Evolutionary conservation across 1,284 basidiomycete genomes (phyloP).

Genomic region (Waitea zeae): DNA sequence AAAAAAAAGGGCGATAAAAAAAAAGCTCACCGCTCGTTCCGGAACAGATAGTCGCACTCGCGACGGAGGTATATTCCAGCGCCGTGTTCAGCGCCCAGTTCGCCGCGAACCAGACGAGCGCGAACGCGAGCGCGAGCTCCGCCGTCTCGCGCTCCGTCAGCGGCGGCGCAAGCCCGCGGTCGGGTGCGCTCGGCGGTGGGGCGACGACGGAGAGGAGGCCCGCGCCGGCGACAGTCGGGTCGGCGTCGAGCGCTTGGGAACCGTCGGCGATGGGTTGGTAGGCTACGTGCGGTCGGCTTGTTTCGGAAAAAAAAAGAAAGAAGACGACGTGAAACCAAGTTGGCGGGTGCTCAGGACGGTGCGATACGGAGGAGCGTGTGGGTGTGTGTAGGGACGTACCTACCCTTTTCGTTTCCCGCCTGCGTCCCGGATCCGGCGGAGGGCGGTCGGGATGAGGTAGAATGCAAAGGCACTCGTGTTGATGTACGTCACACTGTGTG

Average conservation of each 20-base stretch:
- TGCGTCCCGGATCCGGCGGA: conserved; percentile 20
- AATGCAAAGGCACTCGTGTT: conserved; percentile 81
- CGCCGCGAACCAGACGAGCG: conserved; percentile 78
- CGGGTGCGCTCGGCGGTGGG: conserved; percentile 4
- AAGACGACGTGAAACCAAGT: no score
- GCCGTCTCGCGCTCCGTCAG: conserved; percentile 62
- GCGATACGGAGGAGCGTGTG: no score
- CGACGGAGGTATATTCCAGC: conserved; percentile 76
- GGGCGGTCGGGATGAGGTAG: conserved; percentile 65
- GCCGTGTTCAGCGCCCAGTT: conserved; percentile 81
- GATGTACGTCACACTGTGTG: conserved; percentile 65
- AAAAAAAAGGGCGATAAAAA: conserved; percentile 1
- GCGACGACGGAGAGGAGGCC: neutral
- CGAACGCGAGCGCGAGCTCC: conserved; percentile 61
- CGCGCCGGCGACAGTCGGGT: no score
- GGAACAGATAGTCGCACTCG: conserved; percentile 78
- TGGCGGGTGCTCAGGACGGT: no score
- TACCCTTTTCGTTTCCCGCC: conserved; percentile 1
- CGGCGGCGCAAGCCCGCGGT: conserved; percentile 24
- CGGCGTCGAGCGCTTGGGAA: no score
- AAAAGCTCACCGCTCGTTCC: conserved; percentile 65
- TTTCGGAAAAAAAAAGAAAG: no score
- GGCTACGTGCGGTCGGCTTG: no score
- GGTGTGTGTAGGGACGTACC: neutral
- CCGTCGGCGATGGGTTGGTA: no score